Base-by-base conservation (phyloP, 129 eudicot species). In the Tagetes patula region DNA sequence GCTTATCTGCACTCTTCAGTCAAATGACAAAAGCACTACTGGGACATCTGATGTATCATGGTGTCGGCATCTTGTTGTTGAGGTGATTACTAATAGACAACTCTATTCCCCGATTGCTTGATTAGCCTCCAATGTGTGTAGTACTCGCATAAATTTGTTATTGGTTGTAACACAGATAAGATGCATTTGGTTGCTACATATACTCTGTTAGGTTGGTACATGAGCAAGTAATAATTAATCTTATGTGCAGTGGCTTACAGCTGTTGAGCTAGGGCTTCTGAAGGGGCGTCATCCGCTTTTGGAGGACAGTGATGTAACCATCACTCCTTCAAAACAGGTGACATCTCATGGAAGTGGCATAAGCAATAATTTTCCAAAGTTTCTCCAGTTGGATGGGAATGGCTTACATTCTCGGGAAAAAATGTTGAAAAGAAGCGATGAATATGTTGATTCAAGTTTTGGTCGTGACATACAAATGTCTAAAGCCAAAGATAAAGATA, bases 251-350 rank as follows among this genome's bases (percentile, higher is more conserved):
- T 94, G 98, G 98, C 89, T 94, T 71, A 77, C 80, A 14, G 93
- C 97, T 46, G 89, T 94, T 77, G 98, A 94, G 81, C 89, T 94
- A 72, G 98, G 88, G 67, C 89, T 94, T 81, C 68, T 94, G 59
- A 94, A 90, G 78, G 97, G 97, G 58, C 96, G 96, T 1, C 97
- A 94, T 81, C 97, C 98, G 39, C 88, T 90, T 76, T 70, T 90
- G 67, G 84, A 86, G 84, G 98, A 90, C 79, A 75, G 84, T 61
- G 97, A 86, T 81, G 85, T 88, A 48, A 78, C 92, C 66, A 75
- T 90, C 45, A 87, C 80, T 76, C 89, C 96, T 70, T 84, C 92
- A 41, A 90, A 85, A 75, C 85, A 85, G 61, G 75, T 83, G 70
- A 72, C 82, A 70, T 74, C 81, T 32, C 63, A 65, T 75, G 80